Percentiles rank a stretch among this genome's conserved stretches.
phyloP scores from a whole-genome alignment of 2,329 filamentous ascomycete genomes.

The Cladosporium sp. region DNA sequence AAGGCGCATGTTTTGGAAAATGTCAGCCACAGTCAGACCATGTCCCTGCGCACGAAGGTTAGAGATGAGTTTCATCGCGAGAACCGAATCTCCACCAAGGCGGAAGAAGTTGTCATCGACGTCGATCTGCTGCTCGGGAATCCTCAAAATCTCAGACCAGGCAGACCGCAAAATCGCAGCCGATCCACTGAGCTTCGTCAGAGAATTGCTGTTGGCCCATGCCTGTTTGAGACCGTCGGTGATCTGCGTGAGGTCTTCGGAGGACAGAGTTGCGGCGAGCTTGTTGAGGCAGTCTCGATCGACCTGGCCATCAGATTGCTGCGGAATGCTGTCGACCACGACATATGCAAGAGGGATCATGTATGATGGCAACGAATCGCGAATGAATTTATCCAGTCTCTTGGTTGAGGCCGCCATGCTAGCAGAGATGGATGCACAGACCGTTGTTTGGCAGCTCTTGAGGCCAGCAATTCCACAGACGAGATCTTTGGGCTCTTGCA shows the following conservation, averaged over 20 bases:
- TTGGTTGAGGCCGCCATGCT: constrained; percentile 35
- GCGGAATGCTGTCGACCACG: constrained; percentile 37
- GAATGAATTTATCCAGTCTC: constrained; percentile 40
- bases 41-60: constrained; percentile 30
- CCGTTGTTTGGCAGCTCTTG: constrained; percentile 16
- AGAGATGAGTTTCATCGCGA: constrained; percentile 58
- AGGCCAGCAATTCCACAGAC: constrained; percentile 10
- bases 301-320: constrained; percentile 19
- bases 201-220: constrained; percentile 31
- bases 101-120: constrained; percentile 57
- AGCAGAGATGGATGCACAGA: constrained; percentile 22
- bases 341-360: constrained; percentile 46
- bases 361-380: constrained; percentile 43
- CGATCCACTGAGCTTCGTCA: constrained; percentile 31
- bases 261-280: constrained; percentile 27
- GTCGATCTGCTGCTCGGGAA: constrained; percentile 48
- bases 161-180: constrained; percentile 37
- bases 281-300: constrained; percentile 34
- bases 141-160: constrained; percentile 47
- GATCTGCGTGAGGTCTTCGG: constrained; percentile 20
- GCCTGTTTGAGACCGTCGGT: constrained; percentile 26
- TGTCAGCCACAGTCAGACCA: constrained; percentile 39
- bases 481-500: constrained; percentile 22
- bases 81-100: constrained; percentile 57
- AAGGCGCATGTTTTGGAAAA: constrained; percentile 35